Evolutionary conservation across 129 eudicot species (phyloP).

Genomic region (Helianthus tuberosus): DNA sequence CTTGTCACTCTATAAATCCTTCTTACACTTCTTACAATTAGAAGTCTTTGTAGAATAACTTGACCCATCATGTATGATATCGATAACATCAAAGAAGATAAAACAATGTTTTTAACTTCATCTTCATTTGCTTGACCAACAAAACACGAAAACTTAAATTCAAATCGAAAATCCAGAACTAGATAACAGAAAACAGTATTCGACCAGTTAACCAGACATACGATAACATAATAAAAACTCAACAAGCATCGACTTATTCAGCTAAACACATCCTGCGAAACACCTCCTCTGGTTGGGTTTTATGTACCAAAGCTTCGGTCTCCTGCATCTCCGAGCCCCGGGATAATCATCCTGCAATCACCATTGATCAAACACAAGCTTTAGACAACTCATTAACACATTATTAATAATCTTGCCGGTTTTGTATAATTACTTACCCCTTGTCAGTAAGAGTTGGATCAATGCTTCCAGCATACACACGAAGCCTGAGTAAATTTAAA

Average conservation of each 20-base stretch:
- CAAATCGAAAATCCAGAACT: not conserved
- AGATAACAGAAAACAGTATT: not conserved
- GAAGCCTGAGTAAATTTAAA: constrained; percentile 56
- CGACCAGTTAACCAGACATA: not conserved
- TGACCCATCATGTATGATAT: too few species aligned
- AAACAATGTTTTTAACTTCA: not conserved
- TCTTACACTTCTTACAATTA: too few species aligned
- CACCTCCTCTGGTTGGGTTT: not conserved
- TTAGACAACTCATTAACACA: constrained; percentile 2
- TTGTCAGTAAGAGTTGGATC: constrained; percentile 80
- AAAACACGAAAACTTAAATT: not conserved
- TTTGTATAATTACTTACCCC: constrained; percentile 48
- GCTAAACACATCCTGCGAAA: constrained; percentile 16
- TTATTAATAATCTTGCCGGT: not conserved
- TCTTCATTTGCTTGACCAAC: not conserved
- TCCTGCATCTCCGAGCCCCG: constrained; percentile 99
- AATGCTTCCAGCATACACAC: constrained; percentile 87
- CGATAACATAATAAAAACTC: constrained; percentile 11
- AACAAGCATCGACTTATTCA: not conserved
- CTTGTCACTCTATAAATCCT: too few species aligned
- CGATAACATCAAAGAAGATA: too few species aligned
- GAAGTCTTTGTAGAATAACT: too few species aligned
- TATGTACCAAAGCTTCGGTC: constrained; percentile 90
- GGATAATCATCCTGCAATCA: constrained; percentile 78
- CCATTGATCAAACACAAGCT: not conserved